Percentiles rank a stretch among this genome's conserved stretches.
Conservation (phyloP, 2,329 filamentous ascomycete species). For the Aspergillus sp. region DNA sequence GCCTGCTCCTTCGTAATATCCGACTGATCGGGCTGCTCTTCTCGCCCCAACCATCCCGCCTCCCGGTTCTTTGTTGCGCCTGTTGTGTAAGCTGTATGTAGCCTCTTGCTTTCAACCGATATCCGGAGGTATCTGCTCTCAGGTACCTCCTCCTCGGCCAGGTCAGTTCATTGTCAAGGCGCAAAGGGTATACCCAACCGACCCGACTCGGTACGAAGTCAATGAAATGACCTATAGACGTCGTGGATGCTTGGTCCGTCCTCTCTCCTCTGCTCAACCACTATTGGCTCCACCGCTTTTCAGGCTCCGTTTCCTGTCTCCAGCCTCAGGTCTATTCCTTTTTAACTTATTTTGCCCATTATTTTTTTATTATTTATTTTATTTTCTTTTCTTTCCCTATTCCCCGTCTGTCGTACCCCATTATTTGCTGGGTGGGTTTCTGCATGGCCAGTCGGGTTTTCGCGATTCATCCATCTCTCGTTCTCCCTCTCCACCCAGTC, state of each 20-base stretch:
- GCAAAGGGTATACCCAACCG: constrained; percentile 3
- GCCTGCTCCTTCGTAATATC: background rate
- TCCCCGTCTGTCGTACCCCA: constrained; percentile 18
- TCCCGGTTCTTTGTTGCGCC: background rate
- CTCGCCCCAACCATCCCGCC: background rate
- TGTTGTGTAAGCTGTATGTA: constrained; percentile 8
- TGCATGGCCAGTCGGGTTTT: constrained; percentile 25
- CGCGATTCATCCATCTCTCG: constrained; percentile 21
- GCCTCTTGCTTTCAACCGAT: constrained; percentile 2
- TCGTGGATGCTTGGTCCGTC: constrained; percentile 8
- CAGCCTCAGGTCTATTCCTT: constrained; percentile 2
- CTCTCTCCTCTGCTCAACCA: constrained; percentile 11
- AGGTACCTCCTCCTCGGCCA: background rate
- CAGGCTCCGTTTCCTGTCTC: constrained; percentile 9
- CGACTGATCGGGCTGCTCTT: constrained; percentile 2
- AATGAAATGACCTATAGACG: constrained; percentile 16
- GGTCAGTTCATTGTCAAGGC: background rate
- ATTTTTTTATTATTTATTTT: constrained; percentile 3
- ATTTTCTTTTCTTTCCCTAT: constrained; percentile 14
- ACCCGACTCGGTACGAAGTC: background rate
- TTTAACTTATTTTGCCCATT: constrained; percentile 3
- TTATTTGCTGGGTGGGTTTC: constrained; percentile 18
- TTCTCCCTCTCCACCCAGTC: constrained; percentile 15
- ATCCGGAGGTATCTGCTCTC: constrained; percentile 9
- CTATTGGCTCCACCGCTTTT: constrained; percentile 25